These are phyloP conservation scores for Quercus phellos DNA, from an alignment of 331 rosid genomes.

Conservation along the genomic window DNA sequence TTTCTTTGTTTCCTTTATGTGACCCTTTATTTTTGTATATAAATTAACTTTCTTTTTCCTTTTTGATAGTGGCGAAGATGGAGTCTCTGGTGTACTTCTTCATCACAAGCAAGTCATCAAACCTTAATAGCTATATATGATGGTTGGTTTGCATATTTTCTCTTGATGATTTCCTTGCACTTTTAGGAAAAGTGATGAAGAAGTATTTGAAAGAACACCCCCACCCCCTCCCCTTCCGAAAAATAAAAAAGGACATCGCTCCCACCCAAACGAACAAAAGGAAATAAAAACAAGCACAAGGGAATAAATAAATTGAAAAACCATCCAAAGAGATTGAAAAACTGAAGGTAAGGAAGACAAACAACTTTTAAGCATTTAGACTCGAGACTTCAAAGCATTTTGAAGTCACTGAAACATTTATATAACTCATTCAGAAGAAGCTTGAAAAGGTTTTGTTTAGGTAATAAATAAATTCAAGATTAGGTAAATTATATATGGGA, in stretches of 20 bases:
- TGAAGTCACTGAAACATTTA: background rate
- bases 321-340: background rate
- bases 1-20: background rate
- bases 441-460: background rate
- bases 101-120: constrained; percentile 99
- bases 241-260: background rate
- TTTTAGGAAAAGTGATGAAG: constrained; percentile 19
- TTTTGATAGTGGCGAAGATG: constrained; percentile 81
- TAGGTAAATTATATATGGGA: background rate
- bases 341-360: background rate
- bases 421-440: background rate
- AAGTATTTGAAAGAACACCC: background rate
- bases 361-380: background rate
- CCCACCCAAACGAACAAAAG: background rate
- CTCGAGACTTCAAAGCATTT: background rate
- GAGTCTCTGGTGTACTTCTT: constrained; percentile 95
- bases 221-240: background rate
- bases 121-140: constrained; percentile 67
- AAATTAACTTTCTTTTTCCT: constrained; percentile 18
- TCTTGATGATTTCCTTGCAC: constrained; percentile 38
- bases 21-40: constrained; percentile 4
- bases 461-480: background rate
- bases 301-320: background rate
- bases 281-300: background rate
- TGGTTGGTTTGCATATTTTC: constrained; percentile 86